Percentiles rank a stretch among this genome's conserved stretches.
Evolutionary conservation across 495 filamentous ascomycete genomes (phyloP).

Genomic region (Echria macrotheca): DNA sequence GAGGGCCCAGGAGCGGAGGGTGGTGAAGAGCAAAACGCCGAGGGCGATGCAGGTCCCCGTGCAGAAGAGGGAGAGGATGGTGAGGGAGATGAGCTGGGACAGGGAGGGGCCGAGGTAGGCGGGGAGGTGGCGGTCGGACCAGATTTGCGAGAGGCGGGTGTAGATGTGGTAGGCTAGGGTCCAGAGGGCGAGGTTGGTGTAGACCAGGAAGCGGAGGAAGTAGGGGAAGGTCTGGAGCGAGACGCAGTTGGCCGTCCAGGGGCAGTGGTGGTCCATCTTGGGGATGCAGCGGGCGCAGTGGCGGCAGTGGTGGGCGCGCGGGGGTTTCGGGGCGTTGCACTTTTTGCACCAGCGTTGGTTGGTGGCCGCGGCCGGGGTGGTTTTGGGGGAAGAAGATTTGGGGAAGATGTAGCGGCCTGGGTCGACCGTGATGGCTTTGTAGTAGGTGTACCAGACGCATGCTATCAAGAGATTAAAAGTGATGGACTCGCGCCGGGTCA

Average conservation of each 20-base stretch:
- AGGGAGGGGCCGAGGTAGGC: constrained; percentile 75
- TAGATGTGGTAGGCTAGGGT: constrained; percentile 54
- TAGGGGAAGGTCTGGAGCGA: constrained; percentile 85
- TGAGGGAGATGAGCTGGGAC: constrained; percentile 57
- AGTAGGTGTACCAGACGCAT: constrained; percentile 77
- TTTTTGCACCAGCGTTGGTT: constrained; percentile 72
- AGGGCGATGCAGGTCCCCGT: constrained; percentile 61
- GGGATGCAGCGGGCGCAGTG: constrained; percentile 84
- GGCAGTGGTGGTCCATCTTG: constrained; percentile 98
- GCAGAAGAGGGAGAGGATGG: constrained; percentile 57
- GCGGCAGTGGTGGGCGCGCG: constrained; percentile 87
- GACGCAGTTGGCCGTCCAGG: constrained; percentile 92
- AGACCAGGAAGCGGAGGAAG: constrained; percentile 83
- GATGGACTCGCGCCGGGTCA: constrained; percentile 54
- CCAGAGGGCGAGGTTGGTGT: constrained; percentile 64
- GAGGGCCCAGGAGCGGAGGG: constrained; percentile 34
- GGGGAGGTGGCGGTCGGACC: constrained; percentile 60
- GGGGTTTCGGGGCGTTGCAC: constrained; percentile 77
- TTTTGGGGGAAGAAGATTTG: constrained; percentile 16
- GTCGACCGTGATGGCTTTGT: constrained; percentile 67
- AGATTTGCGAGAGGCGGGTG: constrained; percentile 56
- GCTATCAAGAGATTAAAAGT: constrained; percentile 69
- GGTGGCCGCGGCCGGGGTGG: constrained; percentile 4
- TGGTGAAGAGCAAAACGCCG: constrained; percentile 53
- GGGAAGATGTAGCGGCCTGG: constrained; percentile 55